phyloP scores from a whole-genome alignment of 768 basidiomycete species.

The Thelephora ganbajun region DNA sequence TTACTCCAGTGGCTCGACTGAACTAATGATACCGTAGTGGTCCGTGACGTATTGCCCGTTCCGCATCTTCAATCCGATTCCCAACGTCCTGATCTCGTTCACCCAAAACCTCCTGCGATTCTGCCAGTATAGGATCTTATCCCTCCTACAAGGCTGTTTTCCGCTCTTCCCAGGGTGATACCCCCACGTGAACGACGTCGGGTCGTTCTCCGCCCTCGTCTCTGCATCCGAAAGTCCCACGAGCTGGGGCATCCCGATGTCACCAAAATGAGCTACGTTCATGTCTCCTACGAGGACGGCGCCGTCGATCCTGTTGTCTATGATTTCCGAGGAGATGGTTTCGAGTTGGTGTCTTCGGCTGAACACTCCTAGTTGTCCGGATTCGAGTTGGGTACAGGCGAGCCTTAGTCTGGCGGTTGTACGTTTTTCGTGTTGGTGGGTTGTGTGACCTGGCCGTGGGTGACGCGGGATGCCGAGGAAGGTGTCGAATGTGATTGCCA shows the following conservation, averaged over 20 bases:
- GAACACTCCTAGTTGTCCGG: constrained; percentile 28
- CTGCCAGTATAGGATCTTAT: constrained; percentile 50
- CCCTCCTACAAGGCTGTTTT: constrained; percentile 38
- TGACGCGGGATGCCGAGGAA: constrained; percentile 26
- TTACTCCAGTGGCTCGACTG: constrained; percentile 9
- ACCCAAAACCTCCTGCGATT: constrained; percentile 34
- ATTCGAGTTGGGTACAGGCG: constrained; percentile 68
- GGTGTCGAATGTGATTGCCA: constrained; percentile 44
- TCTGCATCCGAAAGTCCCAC: constrained; percentile 50
- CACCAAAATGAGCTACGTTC: constrained; percentile 44
- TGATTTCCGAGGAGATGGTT: constrained; percentile 36
- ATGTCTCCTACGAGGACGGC: constrained; percentile 62
- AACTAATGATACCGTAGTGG: constrained; percentile 45
- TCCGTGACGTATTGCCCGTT: constrained; percentile 45
- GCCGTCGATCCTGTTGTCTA: constrained; percentile 30
- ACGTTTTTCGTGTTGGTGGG: not conserved
- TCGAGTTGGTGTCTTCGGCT: constrained; percentile 34
- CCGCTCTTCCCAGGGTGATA: constrained; percentile 29
- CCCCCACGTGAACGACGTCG: constrained; percentile 54
- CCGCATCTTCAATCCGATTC: constrained; percentile 33
- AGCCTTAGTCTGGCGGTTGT: constrained; percentile 35
- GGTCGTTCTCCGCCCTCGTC: constrained; percentile 28
- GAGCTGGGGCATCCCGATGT: constrained; percentile 26
- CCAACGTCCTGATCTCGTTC: constrained; percentile 39
- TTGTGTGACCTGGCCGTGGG: constrained; percentile 1